Evolutionary conservation across 2,329 filamentous ascomycete species (phyloP).

Genomic region (Aspergillus chevalieri): DNA sequence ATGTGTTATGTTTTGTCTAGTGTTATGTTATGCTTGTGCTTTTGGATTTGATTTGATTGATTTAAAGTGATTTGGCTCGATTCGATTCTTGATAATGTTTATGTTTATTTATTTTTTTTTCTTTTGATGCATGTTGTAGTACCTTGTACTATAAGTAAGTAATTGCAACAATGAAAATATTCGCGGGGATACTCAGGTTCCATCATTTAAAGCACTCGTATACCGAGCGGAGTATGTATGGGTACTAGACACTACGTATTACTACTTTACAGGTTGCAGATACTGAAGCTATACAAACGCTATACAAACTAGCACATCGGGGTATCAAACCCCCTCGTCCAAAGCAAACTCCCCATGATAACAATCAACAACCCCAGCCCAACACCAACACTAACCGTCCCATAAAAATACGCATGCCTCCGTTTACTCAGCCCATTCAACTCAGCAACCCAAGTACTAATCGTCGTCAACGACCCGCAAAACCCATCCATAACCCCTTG

Average conservation of each 20-base stretch:
- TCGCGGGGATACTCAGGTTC: constrained; percentile 19
- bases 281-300: background rate
- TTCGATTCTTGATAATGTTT: constrained; percentile 7
- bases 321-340: constrained; percentile 40
- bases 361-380: constrained; percentile 46
- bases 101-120: constrained; percentile 20
- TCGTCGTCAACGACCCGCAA: constrained; percentile 60
- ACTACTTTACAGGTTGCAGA: background rate
- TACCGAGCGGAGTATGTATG: background rate
- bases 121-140: constrained; percentile 19
- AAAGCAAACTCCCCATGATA: constrained; percentile 53
- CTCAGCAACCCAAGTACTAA: constrained; percentile 63
- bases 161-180: constrained; percentile 29
- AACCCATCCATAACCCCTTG: constrained; percentile 63
- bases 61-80: constrained; percentile 2
- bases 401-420: constrained; percentile 58
- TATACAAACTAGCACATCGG: constrained; percentile 22
- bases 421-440: constrained; percentile 47
- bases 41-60: constrained; percentile 4
- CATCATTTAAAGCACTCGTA: background rate
- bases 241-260: background rate
- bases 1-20: constrained; percentile 12
- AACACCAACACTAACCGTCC: constrained; percentile 40
- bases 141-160: constrained; percentile 36
- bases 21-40: constrained; percentile 6